phyloP scores from a whole-genome alignment of 2,329 filamentous ascomycete species.

The Elsinoe ampelina region DNA sequence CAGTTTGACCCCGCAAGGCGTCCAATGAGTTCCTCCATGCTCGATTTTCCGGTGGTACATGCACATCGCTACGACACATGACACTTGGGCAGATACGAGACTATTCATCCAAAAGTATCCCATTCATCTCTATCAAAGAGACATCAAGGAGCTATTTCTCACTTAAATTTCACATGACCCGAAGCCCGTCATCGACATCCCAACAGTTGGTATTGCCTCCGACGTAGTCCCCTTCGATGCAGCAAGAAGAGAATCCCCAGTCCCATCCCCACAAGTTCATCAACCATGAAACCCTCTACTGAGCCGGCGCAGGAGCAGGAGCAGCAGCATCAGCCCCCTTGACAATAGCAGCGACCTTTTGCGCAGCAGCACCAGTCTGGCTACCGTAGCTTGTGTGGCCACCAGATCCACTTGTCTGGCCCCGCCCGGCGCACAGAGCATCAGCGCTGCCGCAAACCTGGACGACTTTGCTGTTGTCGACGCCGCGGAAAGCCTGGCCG shows the following conservation, averaged over 20 bases:
- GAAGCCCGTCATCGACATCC: background rate
- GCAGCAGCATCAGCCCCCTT: background rate
- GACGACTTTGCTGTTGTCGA: constrained; percentile 20
- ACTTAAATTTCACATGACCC: background rate
- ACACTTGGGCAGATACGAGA: no score
- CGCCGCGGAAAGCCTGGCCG: constrained; percentile 21
- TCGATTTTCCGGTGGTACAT: no score
- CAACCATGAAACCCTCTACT: background rate
- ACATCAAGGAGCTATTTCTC: background rate
- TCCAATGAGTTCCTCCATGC: no score
- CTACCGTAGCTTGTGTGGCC: constrained; percentile 20
- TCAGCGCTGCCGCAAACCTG: constrained; percentile 21
- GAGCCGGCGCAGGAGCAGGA: background rate
- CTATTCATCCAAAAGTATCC: background rate
- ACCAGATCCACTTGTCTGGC: constrained; percentile 18
- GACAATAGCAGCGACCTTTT: constrained; percentile 16
- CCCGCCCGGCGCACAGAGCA: constrained; percentile 18
- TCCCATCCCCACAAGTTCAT: background rate
- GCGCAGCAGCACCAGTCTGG: constrained; percentile 21
- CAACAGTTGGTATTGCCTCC: constrained; percentile 7
- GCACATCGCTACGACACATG: no score
- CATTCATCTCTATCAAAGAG: constrained; percentile 3
- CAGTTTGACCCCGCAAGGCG: no score
- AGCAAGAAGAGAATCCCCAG: background rate
- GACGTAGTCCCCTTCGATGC: background rate